These are phyloP conservation scores for Aspergillus thermomutatus DNA, from an alignment of 2,329 filamentous ascomycete genomes.

Conservation along the genomic window DNA sequence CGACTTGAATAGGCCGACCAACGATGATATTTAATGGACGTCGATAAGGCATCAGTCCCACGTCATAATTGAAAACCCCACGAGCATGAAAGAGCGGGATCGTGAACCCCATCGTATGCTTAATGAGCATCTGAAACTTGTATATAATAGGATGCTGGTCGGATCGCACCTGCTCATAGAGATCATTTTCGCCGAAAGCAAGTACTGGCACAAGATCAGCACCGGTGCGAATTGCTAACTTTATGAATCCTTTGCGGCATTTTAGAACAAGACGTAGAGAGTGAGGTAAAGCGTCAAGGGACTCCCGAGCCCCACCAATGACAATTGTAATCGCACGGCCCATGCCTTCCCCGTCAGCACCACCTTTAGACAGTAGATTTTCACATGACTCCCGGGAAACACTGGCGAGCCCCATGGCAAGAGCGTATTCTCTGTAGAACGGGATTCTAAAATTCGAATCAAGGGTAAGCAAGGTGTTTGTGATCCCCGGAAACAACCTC, in stretches of 20 bases:
- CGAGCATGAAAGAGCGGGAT: constrained; percentile 85
- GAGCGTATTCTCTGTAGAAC: constrained; percentile 89
- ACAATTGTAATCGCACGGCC: constrained; percentile 97
- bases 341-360: constrained; percentile 74
- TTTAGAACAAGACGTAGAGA: constrained; percentile 74
- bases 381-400: constrained; percentile 91
- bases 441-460: constrained; percentile 94
- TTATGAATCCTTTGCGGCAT: constrained; percentile 87
- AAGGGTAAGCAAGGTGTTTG: constrained; percentile 88
- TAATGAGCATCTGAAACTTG: constrained; percentile 75
- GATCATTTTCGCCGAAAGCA: constrained; percentile 90
- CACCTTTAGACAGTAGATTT: constrained; percentile 78
- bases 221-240: constrained; percentile 86
- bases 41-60: constrained; percentile 92
- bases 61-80: constrained; percentile 96
- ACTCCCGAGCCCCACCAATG: constrained; percentile 86
- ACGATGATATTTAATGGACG: constrained; percentile 85
- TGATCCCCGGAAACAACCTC: constrained; percentile 88
- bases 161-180: constrained; percentile 86
- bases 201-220: constrained; percentile 91
- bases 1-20: constrained; percentile 73
- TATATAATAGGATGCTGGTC: constrained; percentile 75
- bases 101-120: constrained; percentile 87
- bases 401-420: constrained; percentile 80
- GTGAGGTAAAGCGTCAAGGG: constrained; percentile 79